These are phyloP conservation scores for Corylus avellana DNA, from an alignment of 306 rosid genomes.

Conservation along the genomic window DNA sequence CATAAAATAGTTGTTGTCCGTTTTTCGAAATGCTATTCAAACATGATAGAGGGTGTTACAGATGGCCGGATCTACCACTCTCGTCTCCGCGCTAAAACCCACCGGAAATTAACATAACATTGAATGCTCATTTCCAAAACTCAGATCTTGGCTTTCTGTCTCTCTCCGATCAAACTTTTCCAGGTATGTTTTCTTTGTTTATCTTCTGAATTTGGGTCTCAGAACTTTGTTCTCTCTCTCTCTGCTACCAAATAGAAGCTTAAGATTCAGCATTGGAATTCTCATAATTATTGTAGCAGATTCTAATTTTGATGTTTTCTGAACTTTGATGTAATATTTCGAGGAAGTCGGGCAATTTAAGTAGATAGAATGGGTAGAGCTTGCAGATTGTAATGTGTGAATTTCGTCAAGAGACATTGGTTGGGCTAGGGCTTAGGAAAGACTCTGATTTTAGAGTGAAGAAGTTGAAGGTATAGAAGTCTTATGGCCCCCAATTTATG, in stretches of 20 bases:
- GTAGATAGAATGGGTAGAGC: background rate
- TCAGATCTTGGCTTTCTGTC: no score
- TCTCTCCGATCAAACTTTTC: background rate
- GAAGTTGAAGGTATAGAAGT: background rate
- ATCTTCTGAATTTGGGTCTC: background rate
- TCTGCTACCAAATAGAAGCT: no score
- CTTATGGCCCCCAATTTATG: background rate
- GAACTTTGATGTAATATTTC: background rate
- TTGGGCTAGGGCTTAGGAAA: no score
- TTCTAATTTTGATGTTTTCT: background rate
- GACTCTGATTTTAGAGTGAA: background rate
- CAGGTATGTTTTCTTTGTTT: background rate
- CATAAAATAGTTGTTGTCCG: no score
- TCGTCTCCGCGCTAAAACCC: no score
- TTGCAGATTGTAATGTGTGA: background rate
- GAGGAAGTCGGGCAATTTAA: background rate
- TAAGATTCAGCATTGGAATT: background rate
- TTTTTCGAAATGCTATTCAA: no score
- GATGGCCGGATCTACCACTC: no score
- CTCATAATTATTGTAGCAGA: background rate
- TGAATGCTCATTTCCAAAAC: no score
- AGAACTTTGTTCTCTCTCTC: no score
- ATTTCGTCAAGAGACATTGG: background rate
- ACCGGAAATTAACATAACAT: no score
- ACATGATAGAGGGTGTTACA: no score